Base-by-base conservation (phyloP, 352 stramenopile genomes). In the Pythium brassicae region DNA sequence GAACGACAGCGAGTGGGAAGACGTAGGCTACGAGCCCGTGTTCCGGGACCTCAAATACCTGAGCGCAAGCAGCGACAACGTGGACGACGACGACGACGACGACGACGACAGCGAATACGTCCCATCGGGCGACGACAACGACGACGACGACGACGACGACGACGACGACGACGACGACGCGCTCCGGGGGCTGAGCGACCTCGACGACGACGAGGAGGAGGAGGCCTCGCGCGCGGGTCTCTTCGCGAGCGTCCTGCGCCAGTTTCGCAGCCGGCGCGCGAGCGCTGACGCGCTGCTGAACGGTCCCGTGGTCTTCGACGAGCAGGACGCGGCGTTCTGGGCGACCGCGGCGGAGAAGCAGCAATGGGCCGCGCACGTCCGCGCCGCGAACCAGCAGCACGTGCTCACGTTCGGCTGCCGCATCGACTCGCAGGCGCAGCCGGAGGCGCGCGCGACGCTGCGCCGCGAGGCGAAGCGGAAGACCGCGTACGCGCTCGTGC, bases 321-420 rank as follows among this genome's bases (percentile, higher is more conserved):
- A 59, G n/a, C 53, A 69, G 25, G 67, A 74, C 27, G 50, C 49
- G n/a, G 45, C 53, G 20, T 51, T 66, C 42, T 76, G 68, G 68
- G 26, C 17, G 14, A 65, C 46, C 0, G 29, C 40, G 19, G 35
- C 67, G 14, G 68, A 67, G 34, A 76, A 76, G 34, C 57, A 50
- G 37, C 59, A 58, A 48, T 76, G 68, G 68, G 51, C 62, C n/a
- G 34, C 47, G 17, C 61, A 49, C 11, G 68, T 65, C 29, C 47
- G 68, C 14, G 42, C 37, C 0, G 57, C 54, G 6, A 68, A 76
- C 49, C 45, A 45, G 43, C 53, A 53, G 39, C 64, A 59, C 50
- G 50, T 64, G 44, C 51, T 59, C 20, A 14, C 42, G n/a, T 72
- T 68, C 25, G 68, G 68, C n/a, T 72, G 65, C 22, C 61, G 64